Evolutionary conservation across 129 eudicot species (phyloP).

Genomic region (Saposhnikovia divaricata): DNA sequence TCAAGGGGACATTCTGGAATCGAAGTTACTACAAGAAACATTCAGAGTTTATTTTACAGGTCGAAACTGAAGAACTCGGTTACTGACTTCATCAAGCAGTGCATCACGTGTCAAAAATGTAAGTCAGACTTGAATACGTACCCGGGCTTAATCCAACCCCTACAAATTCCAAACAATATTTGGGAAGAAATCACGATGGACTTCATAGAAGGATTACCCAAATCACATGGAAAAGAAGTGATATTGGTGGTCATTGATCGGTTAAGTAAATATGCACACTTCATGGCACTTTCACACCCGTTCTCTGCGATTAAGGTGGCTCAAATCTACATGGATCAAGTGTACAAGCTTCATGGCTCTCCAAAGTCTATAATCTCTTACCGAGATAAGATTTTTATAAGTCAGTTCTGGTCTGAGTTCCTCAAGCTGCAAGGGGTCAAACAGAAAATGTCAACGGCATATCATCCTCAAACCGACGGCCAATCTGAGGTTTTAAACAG

Average conservation of each 20-base stretch:
- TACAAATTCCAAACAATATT: neutral
- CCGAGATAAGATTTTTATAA: neutral
- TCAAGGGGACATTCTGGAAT: no score
- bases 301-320: neutral
- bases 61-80: no score
- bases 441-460: neutral
- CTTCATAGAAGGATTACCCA: no score
- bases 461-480: neutral
- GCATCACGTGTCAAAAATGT: no score
- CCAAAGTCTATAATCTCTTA: neutral
- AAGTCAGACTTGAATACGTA: no score
- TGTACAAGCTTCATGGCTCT: neutral
- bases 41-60: no score
- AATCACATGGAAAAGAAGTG: neutral
- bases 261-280: neutral
- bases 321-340: neutral
- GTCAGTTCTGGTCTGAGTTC: neutral
- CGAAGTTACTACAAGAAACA: no score
- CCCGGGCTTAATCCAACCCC: neutral
- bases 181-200: neutral
- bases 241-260: neutral
- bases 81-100: no score
- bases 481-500: no score
- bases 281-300: neutral
- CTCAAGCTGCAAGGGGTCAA: neutral